These are phyloP conservation scores for Rubroboletus satanas DNA, from an alignment of 768 basidiomycete genomes.

Conservation along the genomic window DNA sequence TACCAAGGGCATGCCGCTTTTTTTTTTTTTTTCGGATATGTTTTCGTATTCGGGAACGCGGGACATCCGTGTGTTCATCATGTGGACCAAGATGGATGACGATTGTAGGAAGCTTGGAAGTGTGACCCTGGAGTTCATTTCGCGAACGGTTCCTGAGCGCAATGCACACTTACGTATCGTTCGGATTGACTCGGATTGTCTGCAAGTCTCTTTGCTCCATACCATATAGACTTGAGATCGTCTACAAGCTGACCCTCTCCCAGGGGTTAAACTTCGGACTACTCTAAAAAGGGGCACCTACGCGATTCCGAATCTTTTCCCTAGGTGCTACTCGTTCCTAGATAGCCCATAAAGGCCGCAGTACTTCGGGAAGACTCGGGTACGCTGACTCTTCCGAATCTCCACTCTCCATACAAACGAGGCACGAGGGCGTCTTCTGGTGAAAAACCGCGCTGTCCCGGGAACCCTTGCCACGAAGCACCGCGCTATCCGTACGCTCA, in stretches of 20 bases:
- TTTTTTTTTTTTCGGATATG: constrained; percentile 1
- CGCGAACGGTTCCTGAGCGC: constrained; percentile 4
- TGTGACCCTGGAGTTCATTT: constrained; percentile 13
- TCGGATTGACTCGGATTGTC: constrained; percentile 11
- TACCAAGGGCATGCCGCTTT: neutral
- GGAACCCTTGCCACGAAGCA: constrained; percentile 15
- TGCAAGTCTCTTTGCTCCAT: neutral
- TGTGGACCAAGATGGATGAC: constrained; percentile 1
- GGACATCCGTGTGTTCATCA: constrained; percentile 4
- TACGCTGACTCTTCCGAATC: constrained; percentile 8
- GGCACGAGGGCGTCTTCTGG: constrained; percentile 21
- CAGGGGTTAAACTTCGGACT: neutral
- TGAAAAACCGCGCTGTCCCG: constrained; percentile 11
- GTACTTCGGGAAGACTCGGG: constrained; percentile 16
- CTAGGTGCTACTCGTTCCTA: neutral
- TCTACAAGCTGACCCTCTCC: neutral
- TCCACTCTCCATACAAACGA: constrained; percentile 3
- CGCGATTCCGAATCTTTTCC: neutral
- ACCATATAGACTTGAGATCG: neutral
- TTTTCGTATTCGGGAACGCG: neutral
- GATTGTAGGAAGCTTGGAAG: constrained; percentile 1
- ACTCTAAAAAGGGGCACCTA: neutral
- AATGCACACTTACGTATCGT: constrained; percentile 10
- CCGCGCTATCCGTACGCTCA: constrained; percentile 1
- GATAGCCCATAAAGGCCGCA: neutral